A percentile compares a stretch with the other conserved stretches of the same genome.
Conservation (phyloP, 129 eudicot genomes). For the Oenanthe sinensis region DNA sequence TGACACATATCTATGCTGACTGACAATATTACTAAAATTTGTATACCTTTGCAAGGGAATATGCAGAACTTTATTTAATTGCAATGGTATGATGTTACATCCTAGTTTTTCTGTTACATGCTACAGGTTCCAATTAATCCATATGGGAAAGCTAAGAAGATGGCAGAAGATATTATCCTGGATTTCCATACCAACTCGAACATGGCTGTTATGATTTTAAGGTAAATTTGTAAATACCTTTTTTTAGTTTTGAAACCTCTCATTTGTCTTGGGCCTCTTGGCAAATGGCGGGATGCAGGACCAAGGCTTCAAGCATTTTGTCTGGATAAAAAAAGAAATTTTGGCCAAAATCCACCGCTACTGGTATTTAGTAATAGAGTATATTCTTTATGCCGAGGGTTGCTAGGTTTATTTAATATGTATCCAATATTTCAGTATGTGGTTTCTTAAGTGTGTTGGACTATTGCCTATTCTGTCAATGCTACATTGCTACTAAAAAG, state of each 20-base stretch:
- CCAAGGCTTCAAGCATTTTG: not conserved
- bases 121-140: conserved; percentile 51
- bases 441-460: not conserved
- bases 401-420: not conserved
- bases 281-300: not conserved
- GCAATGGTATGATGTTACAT: not conserved
- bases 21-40: not conserved
- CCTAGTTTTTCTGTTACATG: conserved; percentile 15
- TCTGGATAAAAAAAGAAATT: not conserved
- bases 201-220: conserved; percentile 56
- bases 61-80: not conserved
- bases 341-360: not conserved
- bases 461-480: not conserved
- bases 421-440: too few relatives aligned
- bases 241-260: not conserved
- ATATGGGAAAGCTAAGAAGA: conserved; percentile 63
- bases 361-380: not conserved
- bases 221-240: conserved; percentile 20
- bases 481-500: not conserved
- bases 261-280: too few relatives aligned
- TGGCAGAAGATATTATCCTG: conserved; percentile 63
- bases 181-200: conserved; percentile 45
- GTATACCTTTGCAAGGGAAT: not conserved
- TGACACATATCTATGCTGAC: not conserved
- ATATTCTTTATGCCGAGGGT: not conserved